Percentiles rank a stretch among this genome's conserved stretches.
These are phyloP conservation scores for Chimonanthus salicifolius DNA, from an alignment of 164 flowering plant species.

Conservation along the genomic window DNA sequence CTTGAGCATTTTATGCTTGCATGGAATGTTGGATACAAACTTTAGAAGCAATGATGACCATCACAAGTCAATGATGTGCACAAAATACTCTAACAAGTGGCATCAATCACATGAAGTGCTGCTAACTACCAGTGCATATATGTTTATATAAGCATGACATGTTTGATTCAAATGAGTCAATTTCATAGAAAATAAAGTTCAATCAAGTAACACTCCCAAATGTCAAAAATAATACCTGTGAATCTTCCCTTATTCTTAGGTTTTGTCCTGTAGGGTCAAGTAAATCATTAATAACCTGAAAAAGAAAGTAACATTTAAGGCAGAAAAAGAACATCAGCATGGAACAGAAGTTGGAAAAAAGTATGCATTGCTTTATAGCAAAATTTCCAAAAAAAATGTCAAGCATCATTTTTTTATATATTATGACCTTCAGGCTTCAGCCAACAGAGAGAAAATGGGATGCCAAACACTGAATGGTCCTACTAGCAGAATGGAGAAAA, in stretches of 20 bases:
- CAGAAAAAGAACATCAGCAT: background rate
- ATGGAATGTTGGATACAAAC: too few species aligned
- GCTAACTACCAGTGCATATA: background rate
- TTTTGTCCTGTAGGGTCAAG: constrained; percentile 82
- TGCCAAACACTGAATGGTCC: background rate
- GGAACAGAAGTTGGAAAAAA: too few species aligned
- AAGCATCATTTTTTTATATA: too few species aligned
- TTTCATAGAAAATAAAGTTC: background rate
- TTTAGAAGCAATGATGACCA: too few species aligned
- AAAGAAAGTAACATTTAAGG: constrained; percentile 3
- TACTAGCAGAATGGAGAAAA: background rate
- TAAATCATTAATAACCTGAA: constrained; percentile 80
- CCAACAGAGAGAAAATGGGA: background rate
- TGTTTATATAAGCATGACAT: background rate
- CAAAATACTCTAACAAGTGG: too few species aligned
- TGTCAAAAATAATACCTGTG: constrained; percentile 45
- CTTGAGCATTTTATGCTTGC: too few species aligned
- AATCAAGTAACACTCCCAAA: background rate
- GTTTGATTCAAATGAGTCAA: background rate
- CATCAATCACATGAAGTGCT: too few species aligned
- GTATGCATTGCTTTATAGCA: too few species aligned
- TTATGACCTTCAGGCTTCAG: too few species aligned
- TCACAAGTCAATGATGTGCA: too few species aligned
- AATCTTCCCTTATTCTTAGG: constrained; percentile 67
- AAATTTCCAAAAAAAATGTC: too few species aligned